These are phyloP conservation scores for Pleurotus eryngii DNA, from an alignment of 768 basidiomycete species.

Conservation along the genomic window DNA sequence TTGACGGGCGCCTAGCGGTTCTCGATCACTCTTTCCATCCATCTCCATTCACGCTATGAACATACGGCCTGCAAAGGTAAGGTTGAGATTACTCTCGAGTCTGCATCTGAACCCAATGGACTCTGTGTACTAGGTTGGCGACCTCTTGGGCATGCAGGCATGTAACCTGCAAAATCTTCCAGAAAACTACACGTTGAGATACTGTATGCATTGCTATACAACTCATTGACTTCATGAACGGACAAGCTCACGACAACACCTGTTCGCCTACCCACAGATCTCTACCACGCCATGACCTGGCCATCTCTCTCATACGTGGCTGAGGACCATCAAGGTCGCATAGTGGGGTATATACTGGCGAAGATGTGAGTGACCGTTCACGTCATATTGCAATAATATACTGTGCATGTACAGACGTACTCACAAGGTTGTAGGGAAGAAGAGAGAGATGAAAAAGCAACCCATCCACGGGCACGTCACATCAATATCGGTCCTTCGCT, in stretches of 20 bases:
- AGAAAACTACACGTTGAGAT: constrained; percentile 88
- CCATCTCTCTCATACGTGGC: constrained; percentile 93
- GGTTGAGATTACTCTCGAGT: background rate
- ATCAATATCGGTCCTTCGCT: constrained; percentile 89
- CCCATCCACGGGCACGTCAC: constrained; percentile 92
- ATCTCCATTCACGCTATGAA: constrained; percentile 31
- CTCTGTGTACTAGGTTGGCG: constrained; percentile 58
- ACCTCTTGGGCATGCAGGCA: constrained; percentile 93
- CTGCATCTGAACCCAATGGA: background rate
- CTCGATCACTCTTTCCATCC: background rate
- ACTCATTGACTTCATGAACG: background rate
- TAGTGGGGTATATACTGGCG: constrained; percentile 93
- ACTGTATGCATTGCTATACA: constrained; percentile 40
- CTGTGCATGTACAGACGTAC: background rate
- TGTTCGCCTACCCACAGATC: constrained; percentile 37
- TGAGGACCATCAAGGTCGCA: constrained; percentile 84
- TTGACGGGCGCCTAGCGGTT: background rate
- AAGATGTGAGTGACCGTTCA: constrained; percentile 70
- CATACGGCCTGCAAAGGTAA: constrained; percentile 40
- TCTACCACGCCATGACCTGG: constrained; percentile 95
- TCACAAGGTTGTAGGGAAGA: constrained; percentile 52
- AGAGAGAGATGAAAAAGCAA: constrained; percentile 54
- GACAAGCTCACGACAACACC: background rate
- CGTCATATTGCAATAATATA: background rate
- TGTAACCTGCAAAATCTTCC: constrained; percentile 94